Evolutionary conservation across 331 rosid genomes (phyloP), one percentile per base, ranked within the genome.

Genomic region (Phaseolus coccineus): DNA sequence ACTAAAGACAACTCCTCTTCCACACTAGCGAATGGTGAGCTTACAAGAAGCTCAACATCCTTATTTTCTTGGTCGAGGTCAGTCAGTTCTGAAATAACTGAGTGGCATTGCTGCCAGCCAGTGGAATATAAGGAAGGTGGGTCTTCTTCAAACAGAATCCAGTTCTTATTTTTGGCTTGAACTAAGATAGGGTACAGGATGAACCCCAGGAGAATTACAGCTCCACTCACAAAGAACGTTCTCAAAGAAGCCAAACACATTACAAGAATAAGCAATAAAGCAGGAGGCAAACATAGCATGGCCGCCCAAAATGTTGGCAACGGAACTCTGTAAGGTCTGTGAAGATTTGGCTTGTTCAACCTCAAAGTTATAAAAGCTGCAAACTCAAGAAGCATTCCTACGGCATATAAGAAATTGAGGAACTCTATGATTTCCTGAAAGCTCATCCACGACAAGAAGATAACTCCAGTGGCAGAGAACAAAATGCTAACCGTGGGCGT

Each of bases 401-500:
- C 64, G 11, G 98, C 82, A 37, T 93, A 93, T 79, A 93, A 78
- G 87, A 93, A 93, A 82, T 93, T 93, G 22, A 93, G 95, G 71
- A 91, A 93, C 80, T 93, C 97, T 79, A 93, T 64, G 76, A 93
- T 93, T 84, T 93, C 91, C 82, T 91, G 97, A 77, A 93, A 93
- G 77, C 95, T 93, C 97, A 93, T 86, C 98, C 95, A 93, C 4
- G 98, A 91, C 82, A 93, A 76, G 86, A 93, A 88, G 84, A 93
- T 77, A 52, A 91, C 97, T 58, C 98, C 98, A 27, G 88, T 53
- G n/a, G 97, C 98, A 35, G 97, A 93, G 77, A 87, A 84, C 86
- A 93, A 46, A 79, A 93, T 90, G 87, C 98, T 91, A 42, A 93
- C 47, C 3, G 98, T 91, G 11, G 97, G 97, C 0, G 98, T 93